Evolutionary conservation across 2,329 filamentous ascomycete genomes (phyloP), one percentile per base, ranked within the genome.

Genomic region (Sclerotinia nivalis): DNA sequence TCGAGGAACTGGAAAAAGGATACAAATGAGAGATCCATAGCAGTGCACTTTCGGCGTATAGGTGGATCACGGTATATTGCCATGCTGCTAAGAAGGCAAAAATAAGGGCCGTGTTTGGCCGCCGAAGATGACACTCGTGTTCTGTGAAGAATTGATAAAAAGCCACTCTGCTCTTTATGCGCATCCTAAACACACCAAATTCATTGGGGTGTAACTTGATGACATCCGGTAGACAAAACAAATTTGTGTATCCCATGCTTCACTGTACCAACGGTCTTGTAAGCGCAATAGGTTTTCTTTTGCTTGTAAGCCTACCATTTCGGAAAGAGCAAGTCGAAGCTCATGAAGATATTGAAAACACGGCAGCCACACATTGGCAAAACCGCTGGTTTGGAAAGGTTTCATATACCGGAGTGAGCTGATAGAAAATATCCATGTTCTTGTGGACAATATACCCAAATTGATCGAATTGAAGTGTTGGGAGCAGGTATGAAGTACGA

Each of bases 111-210:
- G 47, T 52, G 18, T 40, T 37, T 25, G n/a, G 61, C 28, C 47
- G 37, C 61, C 47, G 28, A 64, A 64, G 47, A 64, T 64, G 60
- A 52, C 47, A 52, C 31, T 52, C 22, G 40, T 40, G 22, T 25
- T 12, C 22, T 50, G 45, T 34, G 47, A 50, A 28, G 15, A 40
- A 52, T 52, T 50, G 31, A 20, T 12, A 40, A 37, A 15, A 37
- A 64, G 60, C 60, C 60, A 64, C 15, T 40, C 13, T 52, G 18
- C 47, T 20, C 4, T 13, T 13, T 43, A 18, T 52, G 61, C 31
- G 22, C 9, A 28, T 50, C 28, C 31, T 6, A 28, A 40, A 40
- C 22, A 52, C 60, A 20, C 31, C 22, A 52, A 52, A 52, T 25
- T 13, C 47, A 18, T 50, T 34, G 47, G 56, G 15, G 4, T 65